These are phyloP conservation scores for Mucor saturninus DNA, from an alignment of 371 early-diverging fungal genomes.

Conservation along the genomic window DNA sequence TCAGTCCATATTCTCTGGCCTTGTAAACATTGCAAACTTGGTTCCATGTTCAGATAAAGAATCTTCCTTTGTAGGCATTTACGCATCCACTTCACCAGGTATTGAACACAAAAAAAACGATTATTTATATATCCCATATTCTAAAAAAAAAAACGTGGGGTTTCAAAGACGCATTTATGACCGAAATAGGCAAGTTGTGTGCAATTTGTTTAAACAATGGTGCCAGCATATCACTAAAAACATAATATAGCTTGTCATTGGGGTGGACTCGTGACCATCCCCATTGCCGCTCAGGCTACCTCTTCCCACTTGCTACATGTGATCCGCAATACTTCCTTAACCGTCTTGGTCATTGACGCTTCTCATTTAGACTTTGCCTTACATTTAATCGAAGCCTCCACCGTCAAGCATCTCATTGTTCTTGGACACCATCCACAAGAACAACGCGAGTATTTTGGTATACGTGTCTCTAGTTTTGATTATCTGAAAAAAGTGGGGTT, in stretches of 20 bases:
- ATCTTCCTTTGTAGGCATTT: slow-evolving; percentile 42
- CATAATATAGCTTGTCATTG: slow-evolving; percentile 24
- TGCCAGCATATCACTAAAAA: not conserved
- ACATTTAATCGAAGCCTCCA: slow-evolving; percentile 21
- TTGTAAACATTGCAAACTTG: slow-evolving; percentile 23
- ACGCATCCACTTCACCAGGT: slow-evolving; percentile 46
- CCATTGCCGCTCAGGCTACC: slow-evolving; percentile 34
- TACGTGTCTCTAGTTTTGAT: not conserved
- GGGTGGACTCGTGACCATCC: slow-evolving; percentile 34
- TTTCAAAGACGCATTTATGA: slow-evolving; percentile 14
- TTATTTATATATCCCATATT: not conserved
- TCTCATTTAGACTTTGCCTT: slow-evolving; percentile 16
- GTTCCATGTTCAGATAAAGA: slow-evolving; percentile 35
- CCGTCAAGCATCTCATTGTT: slow-evolving; percentile 28
- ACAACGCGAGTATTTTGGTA: slow-evolving; percentile 1
- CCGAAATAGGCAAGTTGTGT: slow-evolving; percentile 15
- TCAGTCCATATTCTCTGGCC: slow-evolving; percentile 10
- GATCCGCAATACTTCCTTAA: slow-evolving; percentile 23
- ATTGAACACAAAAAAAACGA: slow-evolving; percentile 2
- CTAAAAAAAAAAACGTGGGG: not conserved
- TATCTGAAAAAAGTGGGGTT: not conserved
- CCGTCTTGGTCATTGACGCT: slow-evolving; percentile 26
- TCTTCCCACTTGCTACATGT: slow-evolving; percentile 21
- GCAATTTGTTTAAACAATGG: not conserved
- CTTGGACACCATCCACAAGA: slow-evolving; percentile 8